These are phyloP conservation scores for Epichloe baconii DNA, from an alignment of 2,329 filamentous ascomycete species.

Conservation along the genomic window DNA sequence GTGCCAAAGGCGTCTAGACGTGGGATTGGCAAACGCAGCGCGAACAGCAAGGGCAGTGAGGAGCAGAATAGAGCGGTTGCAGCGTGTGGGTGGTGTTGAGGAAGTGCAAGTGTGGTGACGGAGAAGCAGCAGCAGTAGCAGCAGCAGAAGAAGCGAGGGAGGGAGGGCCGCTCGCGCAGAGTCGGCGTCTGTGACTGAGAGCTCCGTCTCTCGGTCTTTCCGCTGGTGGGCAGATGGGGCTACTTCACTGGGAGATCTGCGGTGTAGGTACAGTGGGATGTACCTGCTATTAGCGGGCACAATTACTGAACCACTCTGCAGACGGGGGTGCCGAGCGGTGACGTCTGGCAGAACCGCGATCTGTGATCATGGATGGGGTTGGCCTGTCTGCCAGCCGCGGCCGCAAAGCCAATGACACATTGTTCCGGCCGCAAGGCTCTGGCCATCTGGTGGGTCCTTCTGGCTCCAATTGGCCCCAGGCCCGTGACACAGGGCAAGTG, in stretches of 20 bases:
- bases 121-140: background rate
- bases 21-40: constrained; percentile 2
- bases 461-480: constrained; percentile 1
- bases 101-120: constrained; percentile 3
- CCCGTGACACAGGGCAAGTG: background rate
- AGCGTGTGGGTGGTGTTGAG: background rate
- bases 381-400: constrained; percentile 11
- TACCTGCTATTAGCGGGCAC: background rate
- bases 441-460: background rate
- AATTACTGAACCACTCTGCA: background rate
- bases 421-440: constrained; percentile 14
- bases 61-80: background rate
- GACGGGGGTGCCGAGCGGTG: constrained; percentile 15
- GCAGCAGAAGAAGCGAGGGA: constrained; percentile 1
- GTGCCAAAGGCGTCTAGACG: background rate
- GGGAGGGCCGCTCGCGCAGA: constrained; percentile 5
- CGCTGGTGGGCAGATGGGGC: background rate
- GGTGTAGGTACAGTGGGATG: background rate
- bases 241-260: background rate
- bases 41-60: background rate
- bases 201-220: constrained; percentile 5
- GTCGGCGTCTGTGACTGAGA: constrained; percentile 6
- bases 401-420: constrained; percentile 19
- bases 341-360: constrained; percentile 15
- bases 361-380: constrained; percentile 12